Base-by-base conservation (phyloP, 2,329 filamentous ascomycete genomes). In the Neopestalotiopsis sp. region DNA sequence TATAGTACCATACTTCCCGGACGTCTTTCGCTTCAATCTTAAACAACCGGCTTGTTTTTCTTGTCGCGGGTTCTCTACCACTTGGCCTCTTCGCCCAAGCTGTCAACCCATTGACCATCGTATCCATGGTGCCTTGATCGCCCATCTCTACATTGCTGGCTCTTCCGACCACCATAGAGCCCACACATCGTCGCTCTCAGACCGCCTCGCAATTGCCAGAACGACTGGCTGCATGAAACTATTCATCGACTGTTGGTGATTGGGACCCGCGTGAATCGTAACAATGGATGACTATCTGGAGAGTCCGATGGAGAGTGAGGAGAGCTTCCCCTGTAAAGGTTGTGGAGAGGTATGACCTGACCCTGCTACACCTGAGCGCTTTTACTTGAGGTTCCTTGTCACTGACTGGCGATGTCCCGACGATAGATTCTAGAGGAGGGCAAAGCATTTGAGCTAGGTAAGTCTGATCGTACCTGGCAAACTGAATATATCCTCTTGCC, bases 381-480 rank as follows among this genome's bases (percentile, higher is more conserved):
- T 65, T 28, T 64, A 32, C 66, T 68, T 70, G 68, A 61, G 71
- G 63, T 34, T 10, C 38, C 52, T 52, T 49, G 69, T 70, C 68
- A 71, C 75, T 78, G 72, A 78, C 69, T 64, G 68, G 65, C 69
- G 66, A 65, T 69, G 65, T 64, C 69, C 61, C 64, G 69, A 64
- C 62, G 75, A 68, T 80, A 98, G 94, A 97, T 98, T 74, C 88
- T 99, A 24, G 96, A 99, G 82, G 96, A 99, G 86, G 96, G 96
- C 76, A 98, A 98, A 83, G 96, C 96, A 66, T 99, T 97, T 77
- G 96, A 99, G 84, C 88, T 99, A 77, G 94, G 95, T 98, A 86
- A 69, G 87, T 85, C 58, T 56, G 56, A 67, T 38, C 24, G 57
- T 34, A 66, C 45, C 6, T n/a, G 32, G 14, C 42, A 24, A 56